phyloP scores from a whole-genome alignment of 176 grass and related monocot genomes.

The Hordeum marinum region DNA sequence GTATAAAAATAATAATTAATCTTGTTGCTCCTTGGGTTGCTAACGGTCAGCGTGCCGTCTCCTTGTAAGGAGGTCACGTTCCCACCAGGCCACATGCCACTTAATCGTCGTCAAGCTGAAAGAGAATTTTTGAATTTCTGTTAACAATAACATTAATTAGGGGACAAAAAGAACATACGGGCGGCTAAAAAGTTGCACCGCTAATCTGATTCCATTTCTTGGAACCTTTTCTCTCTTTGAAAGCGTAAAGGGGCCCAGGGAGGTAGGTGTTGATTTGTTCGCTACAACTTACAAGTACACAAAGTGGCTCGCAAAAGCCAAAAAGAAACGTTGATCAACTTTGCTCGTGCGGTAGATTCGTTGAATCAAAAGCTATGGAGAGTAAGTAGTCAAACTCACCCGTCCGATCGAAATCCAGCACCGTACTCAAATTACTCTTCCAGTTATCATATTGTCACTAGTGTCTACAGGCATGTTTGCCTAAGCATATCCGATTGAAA shows the following conservation, averaged over 20 bases:
- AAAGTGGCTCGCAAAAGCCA: neutral
- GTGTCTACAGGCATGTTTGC: no score
- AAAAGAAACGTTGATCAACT: neutral
- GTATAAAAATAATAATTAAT: no score
- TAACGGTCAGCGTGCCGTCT: neutral
- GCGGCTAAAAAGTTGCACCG: neutral
- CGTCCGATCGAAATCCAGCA: neutral
- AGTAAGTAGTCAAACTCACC: neutral
- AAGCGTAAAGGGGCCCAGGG: neutral
- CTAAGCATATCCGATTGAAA: no score
- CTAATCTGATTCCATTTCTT: neutral
- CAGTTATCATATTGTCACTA: neutral
- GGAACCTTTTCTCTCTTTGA: neutral
- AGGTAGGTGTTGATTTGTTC: conserved; percentile 13
- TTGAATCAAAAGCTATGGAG: neutral
- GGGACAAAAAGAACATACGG: neutral
- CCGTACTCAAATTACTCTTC: neutral
- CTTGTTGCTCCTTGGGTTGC: no score
- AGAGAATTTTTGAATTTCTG: neutral
- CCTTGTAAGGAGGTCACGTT: no score
- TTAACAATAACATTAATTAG: neutral
- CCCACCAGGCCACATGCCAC: neutral
- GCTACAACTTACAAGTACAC: neutral
- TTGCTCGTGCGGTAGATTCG: conserved; percentile 7
- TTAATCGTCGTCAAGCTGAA: neutral